Conservation (phyloP, 2,329 filamentous ascomycete species). For the Colletotrichum brevisporum region DNA sequence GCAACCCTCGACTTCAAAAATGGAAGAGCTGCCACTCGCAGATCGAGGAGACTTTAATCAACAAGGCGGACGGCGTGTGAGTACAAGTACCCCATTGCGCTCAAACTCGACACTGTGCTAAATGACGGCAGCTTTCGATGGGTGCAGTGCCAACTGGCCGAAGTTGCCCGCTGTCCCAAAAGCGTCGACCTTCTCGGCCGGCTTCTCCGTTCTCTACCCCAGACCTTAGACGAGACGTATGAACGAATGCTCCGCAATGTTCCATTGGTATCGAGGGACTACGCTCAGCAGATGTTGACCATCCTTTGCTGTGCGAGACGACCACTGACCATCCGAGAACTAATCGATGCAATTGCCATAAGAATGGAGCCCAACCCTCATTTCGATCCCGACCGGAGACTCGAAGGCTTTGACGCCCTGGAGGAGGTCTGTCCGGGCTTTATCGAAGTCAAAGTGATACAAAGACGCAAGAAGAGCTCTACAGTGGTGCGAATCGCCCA, state of each 20-base stretch:
- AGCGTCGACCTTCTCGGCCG: constrained; percentile 31
- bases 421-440: background rate
- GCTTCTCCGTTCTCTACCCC: constrained; percentile 46
- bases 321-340: background rate
- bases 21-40: background rate
- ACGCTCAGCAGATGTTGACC: background rate
- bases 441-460: background rate
- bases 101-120: no score
- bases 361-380: no score
- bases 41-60: background rate
- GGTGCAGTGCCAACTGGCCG: constrained; percentile 44
- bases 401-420: background rate
- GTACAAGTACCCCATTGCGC: no score
- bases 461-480: accelerated
- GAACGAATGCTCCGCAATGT: constrained; percentile 28
- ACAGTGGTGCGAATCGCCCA: accelerated
- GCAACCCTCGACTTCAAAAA: background rate
- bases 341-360: background rate
- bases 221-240: constrained; percentile 47
- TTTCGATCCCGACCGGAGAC: accelerated
- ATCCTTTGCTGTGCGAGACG: background rate
- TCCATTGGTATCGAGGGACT: accelerated
- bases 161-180: constrained; percentile 30
- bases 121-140: constrained; percentile 43
- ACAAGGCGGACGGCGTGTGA: background rate